Evolutionary conservation across 352 stramenopile genomes (phyloP).

Genomic region (Phytophthora idaei): DNA sequence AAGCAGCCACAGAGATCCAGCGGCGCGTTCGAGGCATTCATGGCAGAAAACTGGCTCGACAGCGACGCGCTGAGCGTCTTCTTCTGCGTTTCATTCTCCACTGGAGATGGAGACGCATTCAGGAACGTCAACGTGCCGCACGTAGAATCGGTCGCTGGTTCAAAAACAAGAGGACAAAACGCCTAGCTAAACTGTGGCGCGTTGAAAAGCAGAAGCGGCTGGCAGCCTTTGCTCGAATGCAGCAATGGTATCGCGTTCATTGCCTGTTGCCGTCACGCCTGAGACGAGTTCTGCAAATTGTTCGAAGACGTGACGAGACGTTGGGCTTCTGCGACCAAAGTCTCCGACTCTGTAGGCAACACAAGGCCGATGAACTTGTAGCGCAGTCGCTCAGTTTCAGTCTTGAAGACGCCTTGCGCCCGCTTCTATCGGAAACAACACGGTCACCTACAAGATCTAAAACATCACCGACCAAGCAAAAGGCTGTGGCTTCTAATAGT

Average conservation of each 20-base stretch:
- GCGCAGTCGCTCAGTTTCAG: slow-evolving; percentile 34
- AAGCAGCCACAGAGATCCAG: slow-evolving; percentile 47
- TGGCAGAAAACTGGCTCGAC: slow-evolving; percentile 27
- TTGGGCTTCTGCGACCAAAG: slow-evolving; percentile 44
- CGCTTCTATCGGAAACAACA: slow-evolving; percentile 19
- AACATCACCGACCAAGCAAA: slow-evolving; percentile 23
- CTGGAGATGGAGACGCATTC: slow-evolving; percentile 44
- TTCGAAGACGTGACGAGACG: slow-evolving; percentile 37
- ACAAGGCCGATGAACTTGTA: slow-evolving; percentile 45
- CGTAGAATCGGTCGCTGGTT: slow-evolving; percentile 47
- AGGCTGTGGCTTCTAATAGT: background rate
- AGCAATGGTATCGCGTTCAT: slow-evolving; percentile 33
- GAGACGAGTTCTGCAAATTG: slow-evolving; percentile 12
- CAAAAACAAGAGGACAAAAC: slow-evolving; percentile 40
- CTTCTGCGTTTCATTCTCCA: slow-evolving; percentile 35
- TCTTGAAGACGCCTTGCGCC: slow-evolving; percentile 29
- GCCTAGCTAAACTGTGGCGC: slow-evolving; percentile 41
- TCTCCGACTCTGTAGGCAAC: slow-evolving; percentile 45
- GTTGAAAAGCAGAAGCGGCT: slow-evolving; percentile 34
- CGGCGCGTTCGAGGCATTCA: slow-evolving; percentile 35
- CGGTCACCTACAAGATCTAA: slow-evolving; percentile 18
- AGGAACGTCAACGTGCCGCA: slow-evolving; percentile 27
- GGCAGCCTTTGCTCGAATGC: slow-evolving; percentile 31
- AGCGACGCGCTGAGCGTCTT: slow-evolving; percentile 32
- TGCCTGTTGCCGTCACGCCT: slow-evolving; percentile 37